Base-by-base conservation (phyloP, 106 monocot species). In the Apostasia ramifera region DNA sequence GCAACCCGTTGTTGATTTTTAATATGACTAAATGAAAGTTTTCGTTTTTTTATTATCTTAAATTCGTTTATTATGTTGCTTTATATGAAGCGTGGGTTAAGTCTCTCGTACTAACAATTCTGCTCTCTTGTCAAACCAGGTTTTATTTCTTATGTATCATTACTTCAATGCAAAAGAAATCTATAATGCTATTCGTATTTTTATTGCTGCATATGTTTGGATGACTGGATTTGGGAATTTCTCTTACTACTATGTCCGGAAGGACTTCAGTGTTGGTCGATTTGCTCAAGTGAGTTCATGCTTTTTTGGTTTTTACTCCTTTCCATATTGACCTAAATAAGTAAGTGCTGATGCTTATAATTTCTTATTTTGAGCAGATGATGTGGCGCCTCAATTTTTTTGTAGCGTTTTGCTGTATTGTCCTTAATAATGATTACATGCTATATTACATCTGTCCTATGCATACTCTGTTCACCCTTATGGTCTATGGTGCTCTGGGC, bases 191-290 rank as follows among this genome's bases (percentile, higher is more conserved):
- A 93, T 98, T 26, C 92, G 97, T 67, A 54, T 98, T 3, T 98
- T 98, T 63, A 98, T 98, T 71, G 92, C 97, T 81, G 83, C 87
- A 61, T 98, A 98, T 81, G 97, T 98, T 13, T 98, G 97, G 97
- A 98, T 98, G 97, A 98, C 97, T 78, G 97, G 97, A 46, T 98
- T 98, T 87, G 97, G 97, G n/a, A 98, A 98, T 66, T 98, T 98
- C 81, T 98, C 97, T 40, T 98, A 98, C 71, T 98, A 98, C 67
- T 98, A 93, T 75, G 70, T 98, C 9, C 68, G 87, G 55, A 98
- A 98, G 77, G 97, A 98, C 81, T 98, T 98, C 85, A 90, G 92
- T 57, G 61, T 98, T 61, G 73, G 77, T 70, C 78, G 97, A 55
- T 98, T 98, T 81, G 82, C 85, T 65, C 97, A 98, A 87, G 97